Conservation (phyloP, 2,329 filamentous ascomycete genomes). For the Plectosphaerella plurivora region DNA sequence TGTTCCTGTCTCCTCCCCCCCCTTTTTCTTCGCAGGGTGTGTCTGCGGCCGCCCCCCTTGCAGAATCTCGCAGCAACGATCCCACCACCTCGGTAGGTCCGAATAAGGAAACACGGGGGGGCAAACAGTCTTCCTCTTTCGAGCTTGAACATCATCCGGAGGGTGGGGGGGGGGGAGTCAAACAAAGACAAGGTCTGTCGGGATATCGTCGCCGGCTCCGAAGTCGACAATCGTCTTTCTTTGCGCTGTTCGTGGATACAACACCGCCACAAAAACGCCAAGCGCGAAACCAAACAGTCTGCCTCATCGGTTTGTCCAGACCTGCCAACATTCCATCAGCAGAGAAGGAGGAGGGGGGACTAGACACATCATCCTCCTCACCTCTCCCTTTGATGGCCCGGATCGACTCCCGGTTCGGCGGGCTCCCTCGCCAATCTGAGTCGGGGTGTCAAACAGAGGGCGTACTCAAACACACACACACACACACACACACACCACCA, state of each 20-base stretch:
- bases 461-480: not conserved
- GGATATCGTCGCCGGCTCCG: too few species aligned
- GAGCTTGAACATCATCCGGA: too few species aligned
- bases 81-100: not conserved
- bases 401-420: not conserved
- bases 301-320: not conserved
- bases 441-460: not conserved
- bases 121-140: not conserved
- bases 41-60: not conserved
- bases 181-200: too few species aligned
- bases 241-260: too few species aligned
- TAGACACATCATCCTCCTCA: not conserved
- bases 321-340: too few species aligned
- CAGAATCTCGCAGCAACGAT: not conserved
- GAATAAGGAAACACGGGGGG: not conserved
- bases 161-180: too few species aligned
- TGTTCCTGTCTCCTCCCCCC: too few species aligned
- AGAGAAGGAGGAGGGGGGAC: too few species aligned
- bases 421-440: constrained; percentile 4
- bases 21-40: not conserved
- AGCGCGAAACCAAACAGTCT: not conserved
- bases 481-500: not conserved
- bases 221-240: too few species aligned
- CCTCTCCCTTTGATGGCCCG: not conserved
- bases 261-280: too few species aligned